These are phyloP conservation scores for Dorcoceras hygrometricum DNA, from an alignment of 257 asterid genomes.

Conservation along the genomic window DNA sequence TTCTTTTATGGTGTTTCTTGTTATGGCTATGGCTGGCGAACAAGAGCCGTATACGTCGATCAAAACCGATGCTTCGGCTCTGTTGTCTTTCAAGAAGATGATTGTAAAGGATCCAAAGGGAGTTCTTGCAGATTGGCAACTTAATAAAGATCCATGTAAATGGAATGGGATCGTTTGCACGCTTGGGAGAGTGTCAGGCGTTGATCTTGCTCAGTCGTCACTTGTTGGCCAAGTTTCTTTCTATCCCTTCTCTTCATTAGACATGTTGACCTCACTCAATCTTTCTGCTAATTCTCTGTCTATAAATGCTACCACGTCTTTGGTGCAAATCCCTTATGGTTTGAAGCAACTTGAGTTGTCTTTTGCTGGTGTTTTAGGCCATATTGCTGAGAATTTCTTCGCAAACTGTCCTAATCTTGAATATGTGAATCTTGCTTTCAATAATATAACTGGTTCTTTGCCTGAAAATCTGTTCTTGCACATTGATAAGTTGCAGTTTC, in stretches of 20 bases:
- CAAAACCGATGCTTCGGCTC: conserved; percentile 64
- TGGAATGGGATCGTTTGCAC: conserved; percentile 73
- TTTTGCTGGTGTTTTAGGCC: conserved; percentile 56
- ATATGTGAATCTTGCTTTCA: conserved; percentile 72
- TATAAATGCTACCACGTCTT: conserved; percentile 49
- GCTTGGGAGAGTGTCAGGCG: conserved; percentile 48
- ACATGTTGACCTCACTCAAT: conserved; percentile 57
- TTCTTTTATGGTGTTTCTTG: conserved; percentile 20
- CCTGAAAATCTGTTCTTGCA: conserved; percentile 49
- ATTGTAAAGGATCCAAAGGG: conserved; percentile 55
- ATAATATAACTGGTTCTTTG: conserved; percentile 58
- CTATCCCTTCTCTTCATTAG: conserved; percentile 50
- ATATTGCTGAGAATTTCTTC: conserved; percentile 52
- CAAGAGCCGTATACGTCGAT: conserved; percentile 27
- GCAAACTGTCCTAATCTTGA: conserved; percentile 59
- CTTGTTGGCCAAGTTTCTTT: conserved; percentile 63
- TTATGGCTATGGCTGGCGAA: conserved; percentile 22
- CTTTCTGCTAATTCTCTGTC: conserved; percentile 60
- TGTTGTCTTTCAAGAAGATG: conserved; percentile 78
- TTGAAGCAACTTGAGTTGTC: conserved; percentile 65
- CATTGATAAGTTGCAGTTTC: conserved; percentile 51
- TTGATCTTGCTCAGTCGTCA: conserved; percentile 71
- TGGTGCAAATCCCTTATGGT: conserved; percentile 55
- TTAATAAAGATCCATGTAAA: conserved; percentile 51
- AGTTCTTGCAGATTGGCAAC: conserved; percentile 61